Evolutionary conservation across 2,329 filamentous ascomycete genomes (phyloP), one percentile per base, ranked within the genome.

Genomic region (Aspergillus terreus): DNA sequence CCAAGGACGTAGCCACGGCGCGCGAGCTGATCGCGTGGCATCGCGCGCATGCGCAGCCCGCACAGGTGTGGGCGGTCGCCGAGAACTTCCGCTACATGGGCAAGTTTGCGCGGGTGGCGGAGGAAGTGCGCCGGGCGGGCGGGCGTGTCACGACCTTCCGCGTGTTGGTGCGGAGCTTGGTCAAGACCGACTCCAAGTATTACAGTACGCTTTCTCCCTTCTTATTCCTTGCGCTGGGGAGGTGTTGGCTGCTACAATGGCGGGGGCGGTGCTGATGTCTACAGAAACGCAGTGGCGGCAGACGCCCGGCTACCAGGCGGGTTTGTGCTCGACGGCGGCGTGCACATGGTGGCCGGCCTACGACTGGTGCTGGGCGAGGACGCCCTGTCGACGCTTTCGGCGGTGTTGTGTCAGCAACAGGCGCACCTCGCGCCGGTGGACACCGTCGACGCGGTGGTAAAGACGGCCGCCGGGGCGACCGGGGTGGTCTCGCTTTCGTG

Each of bases 261-360:
- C 6, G 58, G 38, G 9, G 25, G 10, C 11, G 36, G 10, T 40
- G 27, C 51, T 53, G 44, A 52, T 43, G n/a, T 23, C 32, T 40
- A 2, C 23, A 69, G 76, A 78, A 58, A 81, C 80, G 1, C 65
- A 71, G 15, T 84, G 81, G 81, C 77, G 81, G 36, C 82, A 82
- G 63, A 72, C 60, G 14, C 80, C 81, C 0, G 72, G 73, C 30
- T 77, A 83, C 58, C 80, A 83, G 60, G 81, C 17, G 82, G 82
- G 1, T 83, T 83, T 54, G 57, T 84, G 43, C 72, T 84, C 1
- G 82, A 84, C 52, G 81, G 78, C 3, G 81, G 82, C 2, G 76
- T 84, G 14, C 82, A 84, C 58, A 78, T 78, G 52, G 64, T 79
- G 30, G 81, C 81, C 23, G 79, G 68, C 2, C 71, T 80, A 35